Percentiles rank a stretch among this genome's conserved stretches.
These are phyloP conservation scores for Cryptosporidium canis DNA, from an alignment of 169 alveolate species.

Conservation along the genomic window DNA sequence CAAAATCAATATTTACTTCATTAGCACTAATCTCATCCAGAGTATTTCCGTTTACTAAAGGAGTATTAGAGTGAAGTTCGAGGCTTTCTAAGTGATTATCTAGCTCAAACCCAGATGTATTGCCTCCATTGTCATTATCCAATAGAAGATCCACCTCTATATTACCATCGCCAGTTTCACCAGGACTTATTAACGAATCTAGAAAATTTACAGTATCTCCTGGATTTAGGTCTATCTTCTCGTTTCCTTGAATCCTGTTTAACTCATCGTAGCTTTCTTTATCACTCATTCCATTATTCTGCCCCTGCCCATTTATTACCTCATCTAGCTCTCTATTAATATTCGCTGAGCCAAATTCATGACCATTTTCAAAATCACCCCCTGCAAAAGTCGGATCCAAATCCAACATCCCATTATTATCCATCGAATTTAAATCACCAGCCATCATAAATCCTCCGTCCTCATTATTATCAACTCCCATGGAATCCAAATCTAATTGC, in stretches of 20 bases:
- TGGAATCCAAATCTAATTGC: background rate
- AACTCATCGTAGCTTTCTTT: background rate
- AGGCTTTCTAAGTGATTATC: background rate
- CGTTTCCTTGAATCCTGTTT: background rate
- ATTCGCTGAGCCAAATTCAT: background rate
- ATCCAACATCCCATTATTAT: background rate
- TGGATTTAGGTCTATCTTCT: background rate
- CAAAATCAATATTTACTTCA: background rate
- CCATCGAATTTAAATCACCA: background rate
- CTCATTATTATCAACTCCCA: background rate
- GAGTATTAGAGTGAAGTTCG: background rate
- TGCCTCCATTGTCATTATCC: background rate
- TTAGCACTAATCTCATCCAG: background rate
- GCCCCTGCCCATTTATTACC: background rate
- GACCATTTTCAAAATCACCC: background rate
- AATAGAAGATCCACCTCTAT: background rate
- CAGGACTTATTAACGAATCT: background rate
- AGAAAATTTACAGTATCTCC: background rate
- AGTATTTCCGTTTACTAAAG: background rate
- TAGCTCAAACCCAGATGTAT: background rate
- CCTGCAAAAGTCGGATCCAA: background rate
- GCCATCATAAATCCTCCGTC: background rate
- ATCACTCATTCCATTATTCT: background rate
- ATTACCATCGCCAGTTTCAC: background rate
- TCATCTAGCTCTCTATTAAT: background rate